Base-by-base conservation (phyloP, 192 early-diverging fungal species). In the Podila epigama region DNA sequence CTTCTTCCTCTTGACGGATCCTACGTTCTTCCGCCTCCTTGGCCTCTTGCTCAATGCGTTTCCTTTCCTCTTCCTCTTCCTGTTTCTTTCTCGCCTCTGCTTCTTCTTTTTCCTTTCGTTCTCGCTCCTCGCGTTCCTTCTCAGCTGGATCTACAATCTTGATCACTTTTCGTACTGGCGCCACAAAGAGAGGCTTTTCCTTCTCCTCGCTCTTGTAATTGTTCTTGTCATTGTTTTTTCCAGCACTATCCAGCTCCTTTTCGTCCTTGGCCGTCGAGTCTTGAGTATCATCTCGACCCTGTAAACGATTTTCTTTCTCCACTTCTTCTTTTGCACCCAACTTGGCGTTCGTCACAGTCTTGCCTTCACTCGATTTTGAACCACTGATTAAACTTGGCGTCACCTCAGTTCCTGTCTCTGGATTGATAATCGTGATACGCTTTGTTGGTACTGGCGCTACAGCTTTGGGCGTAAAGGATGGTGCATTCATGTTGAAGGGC, bases 351-450 rank as follows among this genome's bases (percentile, higher is more conserved):
- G 44, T 22, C 0, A 22, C n/a, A 48, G 44, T 2, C 25, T 48
- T 48, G 44, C n/a, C 3, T 5, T 48, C 44, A 9, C 44, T 48
- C 25, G 44, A 22, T 9, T 6, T 39, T 39, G 37, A 13, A 7
- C n/a, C 1, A 48, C n/a, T 18, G 44, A 48, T 22, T n/a, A n/a
- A n/a, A n/a, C n/a, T n/a, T 9, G 44, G 44, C n/a, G 44, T 86
- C 51, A 92, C 77, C 65, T 89, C 85, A 72, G 89, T 81, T 64
- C 83, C 87, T 34, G 91, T 93, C 15, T 82, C 75, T 2, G 91
- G 91, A 62, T 91, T 87, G 59, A 91, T 86, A 61, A 93, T 93
- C 50, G 86, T 83, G 60, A 93, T 89, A 16, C 87, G 84, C 40
- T 58, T 79, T 52, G 60, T 82, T 37, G 81, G 78, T n/a, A n/a